phyloP scores from a whole-genome alignment of 257 asterid genomes.

The Echites panduratus region DNA sequence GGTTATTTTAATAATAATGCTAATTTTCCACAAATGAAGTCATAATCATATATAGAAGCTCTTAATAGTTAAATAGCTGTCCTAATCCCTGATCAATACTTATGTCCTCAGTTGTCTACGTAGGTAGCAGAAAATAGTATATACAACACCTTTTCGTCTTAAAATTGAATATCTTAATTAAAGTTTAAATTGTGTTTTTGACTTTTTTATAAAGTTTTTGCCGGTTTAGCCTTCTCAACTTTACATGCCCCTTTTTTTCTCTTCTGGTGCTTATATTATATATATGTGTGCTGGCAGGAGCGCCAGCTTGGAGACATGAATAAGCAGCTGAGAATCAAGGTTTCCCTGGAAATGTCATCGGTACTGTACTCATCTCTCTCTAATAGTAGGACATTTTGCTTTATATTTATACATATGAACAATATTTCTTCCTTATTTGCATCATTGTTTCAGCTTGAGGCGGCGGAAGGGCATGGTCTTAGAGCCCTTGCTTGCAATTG shows the following conservation, averaged over 20 bases:
- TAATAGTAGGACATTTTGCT: not conserved
- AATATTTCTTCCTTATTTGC: not conserved
- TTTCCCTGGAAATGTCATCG: conserved; percentile 67
- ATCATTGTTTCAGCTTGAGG: conserved; percentile 46
- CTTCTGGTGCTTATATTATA: not conserved
- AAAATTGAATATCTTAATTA: no score
- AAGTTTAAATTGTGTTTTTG: no score
- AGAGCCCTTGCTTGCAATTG: conserved; percentile 43
- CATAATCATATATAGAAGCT: no score
- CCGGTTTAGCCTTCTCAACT: no score
- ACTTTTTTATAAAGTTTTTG: no score
- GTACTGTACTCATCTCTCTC: conserved; percentile 17
- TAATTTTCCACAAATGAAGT: no score
- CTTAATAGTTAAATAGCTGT: no score
- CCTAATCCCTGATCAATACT: no score
- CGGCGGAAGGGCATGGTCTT: conserved; percentile 48
- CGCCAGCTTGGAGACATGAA: conserved; percentile 85
- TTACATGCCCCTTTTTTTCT: not conserved
- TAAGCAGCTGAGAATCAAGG: conserved; percentile 75
- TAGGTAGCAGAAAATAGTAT: no score
- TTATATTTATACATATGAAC: not conserved
- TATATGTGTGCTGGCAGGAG: conserved; percentile 44
- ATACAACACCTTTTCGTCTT: no score
- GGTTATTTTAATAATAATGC: no score
- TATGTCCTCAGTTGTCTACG: no score